Percentiles rank a stretch among this genome's conserved stretches.
phyloP scores from a whole-genome alignment of 495 filamentous ascomycete genomes.

The Elaphomyces granulatus region DNA sequence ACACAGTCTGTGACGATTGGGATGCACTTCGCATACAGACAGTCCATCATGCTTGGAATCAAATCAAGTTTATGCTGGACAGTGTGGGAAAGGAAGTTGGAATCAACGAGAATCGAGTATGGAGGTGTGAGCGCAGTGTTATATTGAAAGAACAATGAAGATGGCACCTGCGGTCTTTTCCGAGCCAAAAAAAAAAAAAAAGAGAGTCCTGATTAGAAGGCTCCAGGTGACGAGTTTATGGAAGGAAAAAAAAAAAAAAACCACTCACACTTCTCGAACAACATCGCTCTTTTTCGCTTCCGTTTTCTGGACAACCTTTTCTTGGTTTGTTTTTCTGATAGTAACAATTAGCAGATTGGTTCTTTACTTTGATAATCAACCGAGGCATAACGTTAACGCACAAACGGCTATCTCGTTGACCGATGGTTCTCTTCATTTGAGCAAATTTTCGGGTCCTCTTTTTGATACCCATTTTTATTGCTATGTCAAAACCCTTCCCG shows the following conservation, averaged over 20 bases:
- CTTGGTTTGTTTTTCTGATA: constrained; percentile 4
- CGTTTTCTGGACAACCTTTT: constrained; percentile 3
- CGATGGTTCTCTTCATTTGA: constrained; percentile 7
- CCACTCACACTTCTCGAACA: constrained; percentile 7
- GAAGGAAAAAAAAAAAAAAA: neutral
- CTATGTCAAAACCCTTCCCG: too few species aligned
- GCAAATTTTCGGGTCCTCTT: constrained; percentile 8
- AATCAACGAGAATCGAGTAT: constrained; percentile 76
- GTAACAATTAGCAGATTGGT: neutral
- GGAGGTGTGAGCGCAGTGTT: constrained; percentile 83
- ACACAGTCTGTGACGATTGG: constrained; percentile 38
- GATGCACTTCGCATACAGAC: constrained; percentile 39
- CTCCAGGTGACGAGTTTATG: too few species aligned
- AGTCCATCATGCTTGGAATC: constrained; percentile 78
- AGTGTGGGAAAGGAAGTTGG: constrained; percentile 87
- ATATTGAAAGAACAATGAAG: constrained; percentile 85
- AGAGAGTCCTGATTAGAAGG: too few species aligned
- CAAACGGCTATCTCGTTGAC: constrained; percentile 6
- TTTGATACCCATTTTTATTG: constrained; percentile 9
- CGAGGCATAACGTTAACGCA: neutral
- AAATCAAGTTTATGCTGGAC: constrained; percentile 83
- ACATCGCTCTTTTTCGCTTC: constrained; percentile 1
- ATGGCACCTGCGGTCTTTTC: constrained; percentile 59
- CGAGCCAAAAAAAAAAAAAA: too few species aligned
- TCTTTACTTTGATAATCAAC: too few species aligned